Evolutionary conservation across 257 asterid species (phyloP), one percentile per base, ranked within the genome.

Genomic region (Gentiana straminea): DNA sequence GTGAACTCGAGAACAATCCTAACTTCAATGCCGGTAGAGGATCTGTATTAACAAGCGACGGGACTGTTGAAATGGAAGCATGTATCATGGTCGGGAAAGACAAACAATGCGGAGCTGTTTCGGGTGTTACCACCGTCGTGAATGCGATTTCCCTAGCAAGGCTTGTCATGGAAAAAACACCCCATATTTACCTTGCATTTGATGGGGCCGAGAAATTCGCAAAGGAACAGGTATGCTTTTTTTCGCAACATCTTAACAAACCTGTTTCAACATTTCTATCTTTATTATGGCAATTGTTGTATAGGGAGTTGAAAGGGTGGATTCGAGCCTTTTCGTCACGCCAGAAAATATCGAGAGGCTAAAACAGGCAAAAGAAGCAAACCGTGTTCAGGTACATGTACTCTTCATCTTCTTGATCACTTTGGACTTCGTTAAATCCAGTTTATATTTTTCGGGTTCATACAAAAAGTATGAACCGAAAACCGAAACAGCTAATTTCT

Each of bases 51-150:
- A 87, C 90, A 10, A 64, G 66, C 78, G 75, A 75, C 38, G 98
- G 97, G 45, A 84, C 89, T 9, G 85, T 85, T 32, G 98, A 91
- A 76, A 91, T 91, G 97, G 98, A 91, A 71, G 98, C 97, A 70
- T 83, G 83, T 67, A 80, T 91, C 59, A 91, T 91, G 98, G 94
- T 84, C 66, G 98, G 98, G 34, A 81, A 63, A 41, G 78, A 92
- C 7, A 90, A 83, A 84, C 73, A 55, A 15, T 87, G 98, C 59
- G 98, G 98, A 38, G 97, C 94, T 70, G 95, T 87, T 75, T 84
- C 86, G 36, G 95, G 98, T 57, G 77, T 91, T 54, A 75, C 74
- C 59, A 78, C 93, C 0, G 97, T 91, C 54, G 87, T 87, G 44
- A 91, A 85, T 72, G 73, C 95, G 13, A 57, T 91, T 50, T 84